These are phyloP conservation scores for Fraxinus cuspidata DNA, from an alignment of 257 asterid genomes.

Conservation along the genomic window DNA sequence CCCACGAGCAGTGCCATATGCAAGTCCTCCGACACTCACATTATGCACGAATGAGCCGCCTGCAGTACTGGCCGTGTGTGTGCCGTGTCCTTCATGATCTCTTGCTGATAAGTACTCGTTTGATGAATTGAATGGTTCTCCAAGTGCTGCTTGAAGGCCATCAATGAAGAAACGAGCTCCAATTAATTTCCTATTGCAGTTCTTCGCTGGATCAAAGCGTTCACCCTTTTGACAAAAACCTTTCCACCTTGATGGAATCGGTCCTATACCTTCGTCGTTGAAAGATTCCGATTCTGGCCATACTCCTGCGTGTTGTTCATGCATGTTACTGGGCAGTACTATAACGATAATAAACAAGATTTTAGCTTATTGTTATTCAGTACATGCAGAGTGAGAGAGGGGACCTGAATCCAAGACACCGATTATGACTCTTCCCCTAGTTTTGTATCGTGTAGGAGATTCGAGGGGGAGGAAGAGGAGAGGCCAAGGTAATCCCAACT, in stretches of 20 bases:
- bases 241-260: constrained; percentile 49
- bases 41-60: constrained; percentile 29
- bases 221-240: constrained; percentile 37
- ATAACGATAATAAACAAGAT: not conserved
- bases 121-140: constrained; percentile 10
- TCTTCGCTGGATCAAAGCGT: constrained; percentile 23
- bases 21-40: constrained; percentile 34
- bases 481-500: constrained; percentile 46
- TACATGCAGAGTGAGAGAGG: not conserved
- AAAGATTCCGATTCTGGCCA: constrained; percentile 46
- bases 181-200: constrained; percentile 45
- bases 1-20: constrained; percentile 38
- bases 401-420: constrained; percentile 45
- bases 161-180: constrained; percentile 45
- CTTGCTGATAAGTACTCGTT: constrained; percentile 38
- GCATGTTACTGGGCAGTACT: not conserved
- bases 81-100: constrained; percentile 37
- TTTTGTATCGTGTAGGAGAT: constrained; percentile 29
- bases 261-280: constrained; percentile 36
- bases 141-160: constrained; percentile 24
- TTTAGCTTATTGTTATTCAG: not conserved
- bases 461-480: constrained; percentile 26
- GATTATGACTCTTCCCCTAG: constrained; percentile 42
- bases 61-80: constrained; percentile 34
- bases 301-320: constrained; percentile 25